phyloP scores from a whole-genome alignment of 2,329 filamentous ascomycete species.

The Colletotrichum karsti region DNA sequence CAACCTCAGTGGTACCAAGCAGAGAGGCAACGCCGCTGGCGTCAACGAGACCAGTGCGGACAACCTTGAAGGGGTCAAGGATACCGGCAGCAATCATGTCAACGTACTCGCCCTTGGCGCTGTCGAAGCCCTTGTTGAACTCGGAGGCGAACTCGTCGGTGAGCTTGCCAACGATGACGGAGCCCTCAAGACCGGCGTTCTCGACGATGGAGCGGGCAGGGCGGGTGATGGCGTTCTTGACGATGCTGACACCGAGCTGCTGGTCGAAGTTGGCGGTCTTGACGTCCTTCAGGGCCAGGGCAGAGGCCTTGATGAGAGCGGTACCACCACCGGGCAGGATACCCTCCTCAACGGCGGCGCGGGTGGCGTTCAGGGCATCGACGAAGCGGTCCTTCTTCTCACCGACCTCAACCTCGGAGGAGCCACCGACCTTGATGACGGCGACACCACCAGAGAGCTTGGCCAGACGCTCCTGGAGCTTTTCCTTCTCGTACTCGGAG shows the following conservation, averaged over 20 bases:
- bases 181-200: constrained; percentile 96
- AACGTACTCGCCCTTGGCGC: constrained; percentile 95
- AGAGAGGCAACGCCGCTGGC: constrained; percentile 96
- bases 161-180: constrained; percentile 97
- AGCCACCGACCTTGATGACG: constrained; percentile 98
- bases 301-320: constrained; percentile 95
- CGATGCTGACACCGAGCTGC: constrained; percentile 95
- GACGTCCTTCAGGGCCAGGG: constrained; percentile 83
- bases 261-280: constrained; percentile 98
- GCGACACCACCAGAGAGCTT: constrained; percentile 99
- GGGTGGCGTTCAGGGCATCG: constrained; percentile 96
- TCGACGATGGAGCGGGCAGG: constrained; percentile 96
- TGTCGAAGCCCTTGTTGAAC: constrained; percentile 99
- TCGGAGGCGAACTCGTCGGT: constrained; percentile 90
- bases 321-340: constrained; percentile 99
- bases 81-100: constrained; percentile 99
- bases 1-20: constrained; percentile 96
- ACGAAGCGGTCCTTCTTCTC: constrained; percentile 99
- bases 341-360: constrained; percentile 97
- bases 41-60: constrained; percentile 93
- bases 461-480: constrained; percentile 98
- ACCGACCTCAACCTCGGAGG: constrained; percentile 97
- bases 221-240: constrained; percentile 97
- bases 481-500: constrained; percentile 99
- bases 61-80: constrained; percentile 98